Evolutionary conservation across 2,329 filamentous ascomycete species (phyloP), one percentile per base, ranked within the genome.

Genomic region (Xylaria sp.): DNA sequence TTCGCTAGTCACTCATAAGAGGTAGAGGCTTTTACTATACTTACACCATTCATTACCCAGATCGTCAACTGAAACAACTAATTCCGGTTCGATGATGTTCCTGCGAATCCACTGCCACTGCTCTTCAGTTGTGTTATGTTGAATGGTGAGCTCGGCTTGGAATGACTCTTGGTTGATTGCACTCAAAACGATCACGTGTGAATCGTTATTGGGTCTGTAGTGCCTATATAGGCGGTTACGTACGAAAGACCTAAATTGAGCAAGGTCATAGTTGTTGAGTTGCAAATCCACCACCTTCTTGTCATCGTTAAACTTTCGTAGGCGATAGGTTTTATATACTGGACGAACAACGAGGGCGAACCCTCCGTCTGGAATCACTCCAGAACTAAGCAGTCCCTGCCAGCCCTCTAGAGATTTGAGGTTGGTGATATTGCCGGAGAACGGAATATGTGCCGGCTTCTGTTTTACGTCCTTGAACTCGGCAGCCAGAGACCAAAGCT

Each of bases 41-140:
- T 74, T 70, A 72, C 78, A 59, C 76, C 76, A 79, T 33, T 63
- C 48, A n/a, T 69, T 73, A 4, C 62, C 42, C 49, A 54, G 60
- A 9, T 56, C 7, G 7, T 71, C 36, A 7, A 76, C 13, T 0
- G 65, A 57, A 9, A 78, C 63, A 0, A 31, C 28, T 28, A 79
- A 64, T 1, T 71, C 48, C 2, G 70, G 70, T 17, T 75, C 72
- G 1, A 73, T 69, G 42, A 79, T 72, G 23, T 72, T 72, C 23
- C 77, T 73, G 15, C 68, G 67, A 20, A 79, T 76, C 66, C 71
- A 71, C 11, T 58, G 38, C 76, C 78, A 76, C 10, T 74, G 75
- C 0, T 67, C 33, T n/a, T 77, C 69, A 5, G 71, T 71, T 15
- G 75, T 78, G 4, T 77, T 63, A 2, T 42, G 15, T 6, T 66